A percentile compares a stretch with the other conserved stretches of the same genome.
phyloP scores from a whole-genome alignment of 805 yeast genomes.

The Metschnikowia lunata region DNA sequence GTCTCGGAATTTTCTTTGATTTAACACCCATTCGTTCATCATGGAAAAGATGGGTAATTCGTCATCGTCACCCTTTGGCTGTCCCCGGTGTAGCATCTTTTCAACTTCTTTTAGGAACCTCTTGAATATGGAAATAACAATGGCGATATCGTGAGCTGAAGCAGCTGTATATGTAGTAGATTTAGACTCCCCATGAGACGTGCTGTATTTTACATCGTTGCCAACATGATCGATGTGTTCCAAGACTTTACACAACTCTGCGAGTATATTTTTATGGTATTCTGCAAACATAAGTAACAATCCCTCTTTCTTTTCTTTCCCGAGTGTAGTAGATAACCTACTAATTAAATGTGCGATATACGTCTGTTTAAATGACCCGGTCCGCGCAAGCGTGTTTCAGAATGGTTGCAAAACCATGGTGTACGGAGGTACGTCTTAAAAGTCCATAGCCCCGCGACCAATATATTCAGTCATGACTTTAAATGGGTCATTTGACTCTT shows the following conservation, averaged over 20 bases:
- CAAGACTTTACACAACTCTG: neutral
- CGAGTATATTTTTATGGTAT: neutral
- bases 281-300: too few relatives aligned
- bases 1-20: slow-evolving; percentile 4
- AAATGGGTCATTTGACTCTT: slow-evolving; percentile 57
- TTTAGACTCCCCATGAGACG: too few relatives aligned
- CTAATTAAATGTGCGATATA: too few relatives aligned
- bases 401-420: slow-evolving; percentile 14
- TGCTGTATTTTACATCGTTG: too few relatives aligned
- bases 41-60: slow-evolving; percentile 3
- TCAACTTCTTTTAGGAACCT: slow-evolving; percentile 1
- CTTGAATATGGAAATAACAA: neutral
- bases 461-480: slow-evolving; percentile 75
- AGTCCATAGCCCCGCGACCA: slow-evolving; percentile 82
- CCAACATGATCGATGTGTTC: too few relatives aligned
- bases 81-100: neutral
- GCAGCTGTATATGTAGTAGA: neutral
- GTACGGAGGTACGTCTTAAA: slow-evolving; percentile 11
- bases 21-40: slow-evolving; percentile 6
- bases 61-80: neutral
- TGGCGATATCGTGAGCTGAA: neutral
- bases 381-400: slow-evolving; percentile 6
- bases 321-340: too few relatives aligned
- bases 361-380: too few relatives aligned
- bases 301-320: too few relatives aligned